Conservation (phyloP, 495 filamentous ascomycete genomes). For the Xylaria venustula region DNA sequence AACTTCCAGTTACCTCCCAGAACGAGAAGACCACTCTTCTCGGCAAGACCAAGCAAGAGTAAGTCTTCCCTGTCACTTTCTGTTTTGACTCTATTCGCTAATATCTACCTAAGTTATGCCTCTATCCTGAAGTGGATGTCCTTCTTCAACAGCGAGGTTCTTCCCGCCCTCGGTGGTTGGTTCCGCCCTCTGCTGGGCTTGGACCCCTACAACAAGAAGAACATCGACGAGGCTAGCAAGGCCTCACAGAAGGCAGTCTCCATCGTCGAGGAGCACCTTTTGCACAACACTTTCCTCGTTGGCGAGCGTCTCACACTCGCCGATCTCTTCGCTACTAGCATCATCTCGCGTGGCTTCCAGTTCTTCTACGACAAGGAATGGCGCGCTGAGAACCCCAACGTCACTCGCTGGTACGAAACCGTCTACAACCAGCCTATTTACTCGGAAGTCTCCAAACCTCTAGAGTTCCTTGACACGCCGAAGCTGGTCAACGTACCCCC, state of each 20-base stretch:
- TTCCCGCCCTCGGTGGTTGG: slow-evolving; percentile 73
- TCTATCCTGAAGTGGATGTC: slow-evolving; percentile 96
- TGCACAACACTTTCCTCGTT: slow-evolving; percentile 92
- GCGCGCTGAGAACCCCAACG: slow-evolving; percentile 75
- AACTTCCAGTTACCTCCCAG: slow-evolving; percentile 82
- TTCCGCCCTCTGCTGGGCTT: slow-evolving; percentile 84
- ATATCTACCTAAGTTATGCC: slow-evolving; percentile 59
- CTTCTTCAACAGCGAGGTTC: slow-evolving; percentile 78
- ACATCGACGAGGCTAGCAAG: slow-evolving; percentile 74
- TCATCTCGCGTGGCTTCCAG: slow-evolving; percentile 82
- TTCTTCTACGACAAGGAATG: slow-evolving; percentile 86
- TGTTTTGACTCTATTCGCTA: slow-evolving; percentile 13
- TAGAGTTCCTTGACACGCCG: slow-evolving; percentile 75
- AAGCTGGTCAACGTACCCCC: slow-evolving; percentile 82
- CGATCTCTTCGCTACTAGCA: slow-evolving; percentile 77
- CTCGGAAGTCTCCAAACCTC: slow-evolving; percentile 69
- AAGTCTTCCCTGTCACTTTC: slow-evolving; percentile 28
- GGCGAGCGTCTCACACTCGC: slow-evolving; percentile 96
- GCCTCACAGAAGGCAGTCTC: slow-evolving; percentile 61
- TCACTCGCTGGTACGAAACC: slow-evolving; percentile 92
- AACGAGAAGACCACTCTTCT: slow-evolving; percentile 99
- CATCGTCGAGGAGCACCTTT: slow-evolving; percentile 82
- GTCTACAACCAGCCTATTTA: slow-evolving; percentile 89
- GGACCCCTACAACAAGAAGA: slow-evolving; percentile 96
- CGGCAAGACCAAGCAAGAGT: slow-evolving; percentile 99